Evolutionary conservation across 78 protist genomes (phyloP).

Genomic region (Dictyostelium capitatum): DNA sequence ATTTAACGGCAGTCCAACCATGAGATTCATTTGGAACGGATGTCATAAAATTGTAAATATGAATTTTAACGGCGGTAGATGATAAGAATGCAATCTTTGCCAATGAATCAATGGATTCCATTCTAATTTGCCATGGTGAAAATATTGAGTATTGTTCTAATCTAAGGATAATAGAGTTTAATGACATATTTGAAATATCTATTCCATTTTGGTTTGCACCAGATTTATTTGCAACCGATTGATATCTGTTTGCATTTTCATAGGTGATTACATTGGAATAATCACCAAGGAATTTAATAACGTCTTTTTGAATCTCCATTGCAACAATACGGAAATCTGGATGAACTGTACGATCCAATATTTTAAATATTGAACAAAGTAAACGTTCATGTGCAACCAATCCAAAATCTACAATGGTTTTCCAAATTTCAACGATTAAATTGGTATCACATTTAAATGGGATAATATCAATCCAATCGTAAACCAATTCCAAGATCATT

Average conservation of each 20-base stretch:
- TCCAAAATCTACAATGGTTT: conserved; percentile 29
- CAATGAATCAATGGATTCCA: conserved; percentile 46
- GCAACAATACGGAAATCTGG: conserved; percentile 65
- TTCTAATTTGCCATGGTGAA: conserved; percentile 73
- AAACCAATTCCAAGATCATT: conserved; percentile 35
- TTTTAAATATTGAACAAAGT: background rate
- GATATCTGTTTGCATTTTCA: conserved; percentile 16
- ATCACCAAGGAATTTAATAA: conserved; percentile 62
- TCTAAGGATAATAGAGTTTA: conserved; percentile 63
- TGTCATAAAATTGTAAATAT: conserved; percentile 54
- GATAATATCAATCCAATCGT: conserved; percentile 74
- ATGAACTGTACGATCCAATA: conserved; percentile 53
- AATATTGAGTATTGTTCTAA: conserved; percentile 72
- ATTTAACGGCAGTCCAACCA: conserved; percentile 78
- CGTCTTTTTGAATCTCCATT: conserved; percentile 62
- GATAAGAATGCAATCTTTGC: conserved; percentile 68
- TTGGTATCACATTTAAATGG: conserved; percentile 45
- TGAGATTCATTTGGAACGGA: conserved; percentile 71
- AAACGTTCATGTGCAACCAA: conserved; percentile 32
- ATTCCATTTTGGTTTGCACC: background rate
- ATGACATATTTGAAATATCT: conserved; percentile 25
- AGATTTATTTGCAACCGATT: background rate
- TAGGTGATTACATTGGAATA: conserved; percentile 47
- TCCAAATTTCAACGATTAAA: conserved; percentile 27
- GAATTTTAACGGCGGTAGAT: conserved; percentile 32